Conservation (phyloP, 2,329 filamentous ascomycete species). For the Colletotrichum lupini region DNA sequence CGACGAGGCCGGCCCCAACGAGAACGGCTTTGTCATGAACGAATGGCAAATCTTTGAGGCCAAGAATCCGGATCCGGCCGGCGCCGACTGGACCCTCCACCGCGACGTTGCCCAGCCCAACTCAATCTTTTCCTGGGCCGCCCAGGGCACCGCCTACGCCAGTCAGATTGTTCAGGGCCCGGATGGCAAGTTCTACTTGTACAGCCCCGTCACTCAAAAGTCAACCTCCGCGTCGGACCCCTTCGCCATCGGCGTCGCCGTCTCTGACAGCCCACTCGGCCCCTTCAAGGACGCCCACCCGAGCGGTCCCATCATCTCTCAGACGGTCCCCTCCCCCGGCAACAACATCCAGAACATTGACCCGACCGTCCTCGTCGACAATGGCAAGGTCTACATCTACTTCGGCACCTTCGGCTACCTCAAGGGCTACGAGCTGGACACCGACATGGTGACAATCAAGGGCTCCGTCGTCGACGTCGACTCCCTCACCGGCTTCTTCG, state of each 20-base stretch:
- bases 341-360: constrained; percentile 54
- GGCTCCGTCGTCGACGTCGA: constrained; percentile 39
- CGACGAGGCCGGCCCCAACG: constrained; percentile 43
- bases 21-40: constrained; percentile 49
- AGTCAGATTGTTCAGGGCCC: constrained; percentile 47
- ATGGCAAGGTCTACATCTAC: constrained; percentile 50
- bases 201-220: constrained; percentile 47
- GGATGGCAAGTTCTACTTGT: constrained; percentile 50
- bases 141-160: constrained; percentile 47
- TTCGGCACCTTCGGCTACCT: constrained; percentile 51
- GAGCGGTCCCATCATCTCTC: constrained; percentile 48
- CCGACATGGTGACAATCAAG: constrained; percentile 50
- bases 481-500: constrained; percentile 48
- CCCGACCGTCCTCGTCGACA: constrained; percentile 50
- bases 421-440: constrained; percentile 45
- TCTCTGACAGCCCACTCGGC: constrained; percentile 44
- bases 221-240: constrained; percentile 42
- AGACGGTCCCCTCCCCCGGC: constrained; percentile 43
- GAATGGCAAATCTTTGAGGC: constrained; percentile 50
- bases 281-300: constrained; percentile 50
- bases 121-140: constrained; percentile 48
- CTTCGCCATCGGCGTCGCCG: constrained; percentile 52
- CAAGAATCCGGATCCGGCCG: constrained; percentile 42
- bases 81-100: constrained; percentile 47
- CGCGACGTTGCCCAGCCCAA: constrained; percentile 44